These are phyloP conservation scores for Saururus chinensis DNA, from an alignment of 164 flowering plant genomes.

Conservation along the genomic window DNA sequence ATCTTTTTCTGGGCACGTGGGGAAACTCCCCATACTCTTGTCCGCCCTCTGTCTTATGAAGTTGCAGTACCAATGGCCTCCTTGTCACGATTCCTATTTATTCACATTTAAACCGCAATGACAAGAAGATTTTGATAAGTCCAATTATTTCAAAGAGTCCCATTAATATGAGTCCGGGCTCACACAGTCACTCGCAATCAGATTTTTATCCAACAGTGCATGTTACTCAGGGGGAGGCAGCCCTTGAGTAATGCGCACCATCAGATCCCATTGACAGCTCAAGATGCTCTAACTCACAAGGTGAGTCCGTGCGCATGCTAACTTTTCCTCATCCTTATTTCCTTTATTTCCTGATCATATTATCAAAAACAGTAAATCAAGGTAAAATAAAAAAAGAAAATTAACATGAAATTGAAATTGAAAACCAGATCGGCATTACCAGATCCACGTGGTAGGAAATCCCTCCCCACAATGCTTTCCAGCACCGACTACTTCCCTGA, in stretches of 20 bases:
- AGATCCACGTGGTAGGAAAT: constrained; percentile 98
- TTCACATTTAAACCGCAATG: background rate
- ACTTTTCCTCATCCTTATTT: too few species aligned
- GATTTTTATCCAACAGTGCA: too few species aligned
- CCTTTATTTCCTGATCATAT: background rate
- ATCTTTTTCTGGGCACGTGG: constrained; percentile 55
- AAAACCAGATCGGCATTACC: constrained; percentile 32
- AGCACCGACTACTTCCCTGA: constrained; percentile 97
- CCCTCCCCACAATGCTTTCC: constrained; percentile 95
- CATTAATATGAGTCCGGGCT: too few species aligned
- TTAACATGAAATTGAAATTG: background rate
- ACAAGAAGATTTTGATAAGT: background rate
- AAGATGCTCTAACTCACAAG: too few species aligned
- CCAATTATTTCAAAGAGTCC: too few species aligned
- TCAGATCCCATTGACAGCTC: too few species aligned
- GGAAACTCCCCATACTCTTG: constrained; percentile 75
- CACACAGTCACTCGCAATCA: too few species aligned
- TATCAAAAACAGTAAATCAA: background rate
- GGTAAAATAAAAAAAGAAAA: background rate
- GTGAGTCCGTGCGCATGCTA: too few species aligned
- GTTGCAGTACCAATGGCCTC: constrained; percentile 93
- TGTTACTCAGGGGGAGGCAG: too few species aligned
- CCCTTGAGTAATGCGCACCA: too few species aligned
- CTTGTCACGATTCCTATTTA: constrained; percentile 88
- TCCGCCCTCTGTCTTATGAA: constrained; percentile 66